Base-by-base conservation (phyloP, 805 yeast species). In the Yarrowia sp. region DNA sequence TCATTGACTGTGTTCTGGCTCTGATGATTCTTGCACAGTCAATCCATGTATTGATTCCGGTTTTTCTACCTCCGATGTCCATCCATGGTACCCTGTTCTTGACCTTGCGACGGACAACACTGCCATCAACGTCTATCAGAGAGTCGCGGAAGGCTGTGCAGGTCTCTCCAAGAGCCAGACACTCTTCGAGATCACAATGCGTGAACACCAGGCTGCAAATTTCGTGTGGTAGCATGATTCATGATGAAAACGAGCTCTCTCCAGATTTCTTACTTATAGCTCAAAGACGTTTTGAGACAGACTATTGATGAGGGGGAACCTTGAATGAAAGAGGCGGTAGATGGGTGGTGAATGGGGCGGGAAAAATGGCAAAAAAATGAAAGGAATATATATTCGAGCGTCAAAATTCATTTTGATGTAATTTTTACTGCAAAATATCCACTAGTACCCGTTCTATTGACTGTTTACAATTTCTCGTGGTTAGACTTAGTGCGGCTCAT, bases 151-250 rank as follows among this genome's bases (percentile, higher is more conserved):
- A 53, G 16, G 45, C 45, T 7, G 59, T 19, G n/a, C 59, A 53
- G 10, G 59, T 53, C 40, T 53, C 59, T 2, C 59, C 59, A 45
- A 53, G 59, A 0, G 59, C 59, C 32, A 53, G 14, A 40, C 59
- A 53, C 36, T 53, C 59, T 26, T 53, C 59, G 19, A 53, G 45
- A 8, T 9, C 59, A 22, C 45, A 53, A 19, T 53, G 59, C 4
- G 59, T 9, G 16, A 53, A 53, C 8, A 53, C 11, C 10, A 53
- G 45, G 14, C 59, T 53, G 59, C 59, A 53, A 53, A 53, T 53
- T 53, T 53, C 59, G 59, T 53, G 59, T 14, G 59, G 59, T 10
- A 53, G 19, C 59, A 53, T 53, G 58, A 32, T 53, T 12, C 43
- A 53, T 36, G 40, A 1, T 19, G 19, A 40, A 38, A 40, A 19